Conservation (phyloP, 306 rosid genomes). For the Casuarina cunninghamiana region DNA sequence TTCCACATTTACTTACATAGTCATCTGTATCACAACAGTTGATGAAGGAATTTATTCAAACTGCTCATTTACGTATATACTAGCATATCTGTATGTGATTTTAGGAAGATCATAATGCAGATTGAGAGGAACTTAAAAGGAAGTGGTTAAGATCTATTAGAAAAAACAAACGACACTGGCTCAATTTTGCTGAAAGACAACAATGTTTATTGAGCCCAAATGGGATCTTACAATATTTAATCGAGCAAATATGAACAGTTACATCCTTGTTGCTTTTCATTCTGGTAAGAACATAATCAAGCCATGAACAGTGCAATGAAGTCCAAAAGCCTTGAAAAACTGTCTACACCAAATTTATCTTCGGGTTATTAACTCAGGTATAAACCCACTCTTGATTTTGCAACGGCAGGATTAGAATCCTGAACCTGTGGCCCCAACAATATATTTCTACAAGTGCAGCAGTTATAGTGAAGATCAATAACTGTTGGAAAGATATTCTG, state of each 20-base stretch:
- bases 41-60: neutral
- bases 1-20: neutral
- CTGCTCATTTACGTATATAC: neutral
- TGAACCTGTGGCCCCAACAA: neutral
- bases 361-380: neutral
- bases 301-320: neutral
- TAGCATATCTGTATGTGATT: neutral
- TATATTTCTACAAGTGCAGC: neutral
- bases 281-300: neutral
- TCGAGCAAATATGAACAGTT: neutral
- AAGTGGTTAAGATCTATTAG: neutral
- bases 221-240: neutral
- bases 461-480: neutral
- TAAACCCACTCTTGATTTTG: neutral
- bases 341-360: neutral
- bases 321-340: neutral
- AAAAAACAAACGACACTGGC: neutral
- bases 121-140: neutral
- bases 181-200: neutral
- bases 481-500: neutral
- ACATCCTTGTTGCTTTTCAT: no score
- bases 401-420: neutral
- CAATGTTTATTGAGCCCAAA: neutral
- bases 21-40: neutral
- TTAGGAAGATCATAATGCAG: neutral